These are phyloP conservation scores for Lactarius trivialis DNA, from an alignment of 768 basidiomycete genomes.

Conservation along the genomic window DNA sequence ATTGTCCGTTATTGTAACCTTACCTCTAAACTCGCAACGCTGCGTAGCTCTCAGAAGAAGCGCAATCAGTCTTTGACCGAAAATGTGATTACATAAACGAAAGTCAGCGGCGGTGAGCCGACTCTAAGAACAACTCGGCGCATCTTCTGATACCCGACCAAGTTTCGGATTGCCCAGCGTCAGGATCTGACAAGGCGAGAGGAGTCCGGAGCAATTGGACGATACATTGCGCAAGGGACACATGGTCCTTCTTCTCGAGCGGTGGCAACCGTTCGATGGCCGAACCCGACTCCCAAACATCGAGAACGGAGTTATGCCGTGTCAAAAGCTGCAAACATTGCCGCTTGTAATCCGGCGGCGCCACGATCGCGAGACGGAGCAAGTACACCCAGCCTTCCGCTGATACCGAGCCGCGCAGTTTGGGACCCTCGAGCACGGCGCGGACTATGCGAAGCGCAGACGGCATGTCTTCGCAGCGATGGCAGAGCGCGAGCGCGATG, in stretches of 20 bases:
- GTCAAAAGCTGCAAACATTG: constrained; percentile 16
- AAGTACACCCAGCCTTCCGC: constrained; percentile 7
- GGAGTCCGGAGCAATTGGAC: not conserved
- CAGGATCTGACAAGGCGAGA: not conserved
- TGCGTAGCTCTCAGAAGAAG: not conserved
- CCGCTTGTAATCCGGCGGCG: not conserved
- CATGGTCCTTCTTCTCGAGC: constrained; percentile 12
- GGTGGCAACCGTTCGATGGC: not conserved
- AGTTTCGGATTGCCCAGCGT: not conserved
- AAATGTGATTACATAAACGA: not conserved
- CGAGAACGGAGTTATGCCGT: not conserved
- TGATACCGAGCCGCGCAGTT: not conserved
- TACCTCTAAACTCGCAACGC: not conserved
- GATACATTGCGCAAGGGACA: constrained; percentile 7
- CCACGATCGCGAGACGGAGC: constrained; percentile 12
- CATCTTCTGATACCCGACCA: constrained; percentile 7
- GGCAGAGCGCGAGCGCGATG: constrained; percentile 13
- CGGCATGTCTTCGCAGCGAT: not conserved
- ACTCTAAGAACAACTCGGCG: constrained; percentile 2
- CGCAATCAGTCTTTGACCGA: not conserved
- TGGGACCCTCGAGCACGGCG: not conserved
- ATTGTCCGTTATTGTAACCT: not conserved
- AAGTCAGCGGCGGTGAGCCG: not conserved
- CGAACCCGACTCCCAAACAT: not conserved
- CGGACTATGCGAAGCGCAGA: constrained; percentile 8